Conservation (phyloP, 306 rosid species). For the Vigna nakashimae region DNA sequence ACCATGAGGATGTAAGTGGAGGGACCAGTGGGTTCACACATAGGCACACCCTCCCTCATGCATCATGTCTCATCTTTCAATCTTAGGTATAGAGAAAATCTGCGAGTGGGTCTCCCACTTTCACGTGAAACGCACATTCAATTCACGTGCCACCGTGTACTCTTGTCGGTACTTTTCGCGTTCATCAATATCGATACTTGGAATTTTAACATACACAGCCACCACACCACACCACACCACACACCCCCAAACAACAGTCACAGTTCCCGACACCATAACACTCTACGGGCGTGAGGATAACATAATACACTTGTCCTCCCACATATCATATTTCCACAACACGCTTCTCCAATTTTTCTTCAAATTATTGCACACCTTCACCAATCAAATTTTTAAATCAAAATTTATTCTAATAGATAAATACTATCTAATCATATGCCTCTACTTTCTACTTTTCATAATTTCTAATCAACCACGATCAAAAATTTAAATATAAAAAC, state of each 20-base stretch:
- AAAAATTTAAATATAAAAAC: neutral
- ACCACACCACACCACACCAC: conserved; percentile 25
- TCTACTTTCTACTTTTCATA: too few species aligned
- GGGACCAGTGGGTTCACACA: neutral
- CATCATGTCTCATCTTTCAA: conserved; percentile 10
- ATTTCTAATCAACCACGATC: neutral
- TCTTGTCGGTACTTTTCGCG: conserved; percentile 50
- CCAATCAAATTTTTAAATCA: too few species aligned
- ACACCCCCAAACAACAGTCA: conserved; percentile 8
- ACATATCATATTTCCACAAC: neutral
- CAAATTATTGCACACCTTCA: too few species aligned
- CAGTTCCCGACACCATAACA: conserved; percentile 29
- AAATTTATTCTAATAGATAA: too few species aligned
- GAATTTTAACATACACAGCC: neutral
- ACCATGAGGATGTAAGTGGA: neutral
- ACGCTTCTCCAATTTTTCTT: neutral
- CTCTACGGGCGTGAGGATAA: neutral
- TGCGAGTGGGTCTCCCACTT: conserved; percentile 7
- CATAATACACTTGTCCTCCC: neutral
- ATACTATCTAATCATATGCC: too few species aligned
- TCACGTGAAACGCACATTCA: conserved; percentile 54
- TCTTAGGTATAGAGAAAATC: neutral
- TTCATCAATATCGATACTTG: neutral
- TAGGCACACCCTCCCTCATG: conserved; percentile 38
- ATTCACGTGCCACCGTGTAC: conserved; percentile 55